Evolutionary conservation across 1,284 basidiomycete species (phyloP).

Genomic region (Tremellales sp.): DNA sequence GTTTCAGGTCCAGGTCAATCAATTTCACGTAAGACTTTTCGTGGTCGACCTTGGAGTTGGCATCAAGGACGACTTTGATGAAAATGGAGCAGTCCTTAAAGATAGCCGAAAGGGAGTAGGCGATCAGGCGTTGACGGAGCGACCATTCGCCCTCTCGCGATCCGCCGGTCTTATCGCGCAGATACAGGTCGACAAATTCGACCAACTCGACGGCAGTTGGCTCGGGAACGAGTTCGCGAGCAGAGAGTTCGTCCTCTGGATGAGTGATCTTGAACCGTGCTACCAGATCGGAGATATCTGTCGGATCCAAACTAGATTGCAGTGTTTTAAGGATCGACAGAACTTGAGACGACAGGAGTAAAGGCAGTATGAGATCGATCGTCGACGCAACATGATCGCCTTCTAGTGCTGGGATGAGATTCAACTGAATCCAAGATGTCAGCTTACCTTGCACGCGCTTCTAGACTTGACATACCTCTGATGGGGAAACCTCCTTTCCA

Average conservation of each 20-base stretch:
- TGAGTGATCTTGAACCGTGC: slow-evolving; percentile 18
- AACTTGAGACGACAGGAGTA: slow-evolving; percentile 57
- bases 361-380: slow-evolving; percentile 50
- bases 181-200: slow-evolving; percentile 58
- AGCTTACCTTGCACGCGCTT: not conserved
- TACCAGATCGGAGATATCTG: slow-evolving; percentile 60
- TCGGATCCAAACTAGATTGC: slow-evolving; percentile 71
- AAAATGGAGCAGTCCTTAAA: slow-evolving; percentile 96
- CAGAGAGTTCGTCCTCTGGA: slow-evolving; percentile 25
- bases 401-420: slow-evolving; percentile 11
- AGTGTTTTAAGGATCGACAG: slow-evolving; percentile 60
- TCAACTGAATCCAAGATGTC: slow-evolving; percentile 13
- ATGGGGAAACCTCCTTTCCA: slow-evolving; percentile 60
- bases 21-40: slow-evolving; percentile 54
- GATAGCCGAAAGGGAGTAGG: slow-evolving; percentile 81
- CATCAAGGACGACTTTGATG: slow-evolving; percentile 48
- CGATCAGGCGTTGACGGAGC: slow-evolving; percentile 52
- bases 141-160: slow-evolving; percentile 24
- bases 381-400: slow-evolving; percentile 11
- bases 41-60: slow-evolving; percentile 13
- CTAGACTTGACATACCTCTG: slow-evolving; percentile 59
- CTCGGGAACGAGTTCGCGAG: slow-evolving; percentile 40
- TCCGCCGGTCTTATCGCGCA: slow-evolving; percentile 31
- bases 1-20: slow-evolving; percentile 85
- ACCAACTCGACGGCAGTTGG: slow-evolving; percentile 60